Base-by-base conservation (phyloP, 169 alveolate genomes). In the Babesia sp. region DNA sequence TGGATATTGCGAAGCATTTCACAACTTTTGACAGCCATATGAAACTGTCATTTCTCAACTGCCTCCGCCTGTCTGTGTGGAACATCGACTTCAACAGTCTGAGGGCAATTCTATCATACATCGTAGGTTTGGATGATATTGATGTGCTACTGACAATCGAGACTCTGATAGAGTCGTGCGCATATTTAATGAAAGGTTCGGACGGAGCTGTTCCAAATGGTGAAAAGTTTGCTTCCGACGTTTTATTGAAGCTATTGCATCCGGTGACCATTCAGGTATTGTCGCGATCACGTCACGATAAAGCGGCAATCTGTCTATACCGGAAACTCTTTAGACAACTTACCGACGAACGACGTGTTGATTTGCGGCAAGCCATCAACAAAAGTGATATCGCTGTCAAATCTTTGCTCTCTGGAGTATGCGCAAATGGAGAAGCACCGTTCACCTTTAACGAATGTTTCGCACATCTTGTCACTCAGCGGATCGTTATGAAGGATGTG, bases 391-490 rank as follows among this genome's bases (percentile, higher is more conserved):
- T 64, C 53, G 54, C 59, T 26, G 22, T 64, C 29, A 64, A 64
- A 36, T 64, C 51, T 34, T n/a, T 45, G 2, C 74, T 64, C 28
- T 41, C 63, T 26, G 63, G 63, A 20, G 36, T 64, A 18, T 46
- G 63, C 26, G 20, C 31, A 31, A 22, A 9, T 6, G 59, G 50
- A 0, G 57, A 20, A 24, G 74, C 48, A 1, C 74, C 74, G 46
- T 50, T 64, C 34, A 64, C 74, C 3, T 64, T 64, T 61, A 64
- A 64, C 74, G 74, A 64, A 42, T 64, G 60, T 36, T 64, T 64
- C n/a, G 74, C 74, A 37, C 74, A 64, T 5, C 39, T 64, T 33
- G 74, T 64, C 20, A 64, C 64, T 16, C 59, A 64, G 36, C 31
- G 29, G 3, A 36, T 64, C 3, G 34, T 39, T 6, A 36, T 64